Evolutionary conservation across 2,329 filamentous ascomycete species (phyloP), one percentile per base, ranked within the genome.

Genomic region (Botryotinia globosa): DNA sequence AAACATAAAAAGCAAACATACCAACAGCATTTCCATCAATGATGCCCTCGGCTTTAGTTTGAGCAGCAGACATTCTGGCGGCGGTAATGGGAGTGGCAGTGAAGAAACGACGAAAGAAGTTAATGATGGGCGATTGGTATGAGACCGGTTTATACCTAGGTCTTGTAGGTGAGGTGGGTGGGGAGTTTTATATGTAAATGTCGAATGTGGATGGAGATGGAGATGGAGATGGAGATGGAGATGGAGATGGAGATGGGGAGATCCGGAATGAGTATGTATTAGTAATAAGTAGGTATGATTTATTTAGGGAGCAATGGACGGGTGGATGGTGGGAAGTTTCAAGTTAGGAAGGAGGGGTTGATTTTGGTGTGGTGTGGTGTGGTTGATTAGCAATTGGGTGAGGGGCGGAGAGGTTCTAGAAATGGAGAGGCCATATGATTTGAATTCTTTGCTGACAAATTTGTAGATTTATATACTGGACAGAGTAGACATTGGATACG

Each of bases 1-100:
- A 22, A 8, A 34, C 2, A 32, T 4, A 14, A 42, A 39, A 37
- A 25, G 1, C 42, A 4, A 14, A 85, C 90, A 72, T 86, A 93
- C 91, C 91, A 83, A 97, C 94, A 79, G 89, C 85, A 85, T 97
- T 96, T 81, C 94, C 90, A 83, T 96, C 89, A 83, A 98, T 97
- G 85, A 98, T 90, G 80, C 86, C 83, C 83, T 97, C 90, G 75
- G 92, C 93, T 84, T 97, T 97, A 76, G 88, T 87, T 85, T 92
- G 93, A 80, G 93, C 92, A 81, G 92, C 89, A 80, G 93, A 90
- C 92, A 97, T 97, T 80, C 85, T 88, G 84, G 88, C 86, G 78
- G 91, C 86, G 74, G 83, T 86, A 77, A 85, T 81, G 75, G 85
- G 81, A 77, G 83, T 84, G 82, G 87, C 85, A 79, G 85, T 85